Evolutionary conservation across 2,329 filamentous ascomycete species (phyloP).

Genomic region (Grosmannia serpens): DNA sequence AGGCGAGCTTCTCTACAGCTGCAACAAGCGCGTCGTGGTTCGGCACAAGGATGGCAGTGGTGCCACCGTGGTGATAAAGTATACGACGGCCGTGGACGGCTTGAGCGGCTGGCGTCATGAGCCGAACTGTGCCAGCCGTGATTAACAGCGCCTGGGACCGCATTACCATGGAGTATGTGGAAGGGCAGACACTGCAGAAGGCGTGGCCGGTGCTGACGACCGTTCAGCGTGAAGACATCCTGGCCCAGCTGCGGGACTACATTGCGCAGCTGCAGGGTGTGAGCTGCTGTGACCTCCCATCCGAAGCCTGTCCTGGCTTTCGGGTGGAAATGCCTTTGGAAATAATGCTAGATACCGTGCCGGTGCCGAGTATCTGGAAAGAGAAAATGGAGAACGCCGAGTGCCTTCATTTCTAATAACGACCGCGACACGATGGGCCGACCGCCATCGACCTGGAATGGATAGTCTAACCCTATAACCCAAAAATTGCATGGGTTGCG

Average conservation of each 20-base stretch:
- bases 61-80: slow-evolving; percentile 12
- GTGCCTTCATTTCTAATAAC: too few relatives aligned
- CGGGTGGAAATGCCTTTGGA: too few relatives aligned
- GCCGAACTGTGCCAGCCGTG: slow-evolving; percentile 15
- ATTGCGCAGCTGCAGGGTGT: slow-evolving; percentile 13
- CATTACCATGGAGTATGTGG: slow-evolving; percentile 16
- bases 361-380: too few relatives aligned
- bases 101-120: slow-evolving; percentile 8
- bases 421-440: too few relatives aligned
- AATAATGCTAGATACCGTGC: too few relatives aligned
- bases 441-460: too few relatives aligned
- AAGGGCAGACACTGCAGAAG: slow-evolving; percentile 16
- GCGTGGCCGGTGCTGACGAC: slow-evolving; percentile 12
- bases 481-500: too few relatives aligned
- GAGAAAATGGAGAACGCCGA: too few relatives aligned
- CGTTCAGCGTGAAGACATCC: slow-evolving; percentile 11
- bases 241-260: slow-evolving; percentile 14
- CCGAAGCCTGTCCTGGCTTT: too few relatives aligned
- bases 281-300: too few relatives aligned
- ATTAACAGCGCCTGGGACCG: slow-evolving; percentile 17
- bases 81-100: slow-evolving; percentile 11
- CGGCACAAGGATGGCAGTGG: slow-evolving; percentile 9
- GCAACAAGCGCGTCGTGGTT: slow-evolving; percentile 8
- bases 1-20: slow-evolving; percentile 12
- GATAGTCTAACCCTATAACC: too few relatives aligned